These are phyloP conservation scores for Blastomyces emzantsi DNA, from an alignment of 2,329 filamentous ascomycete species.

Conservation along the genomic window DNA sequence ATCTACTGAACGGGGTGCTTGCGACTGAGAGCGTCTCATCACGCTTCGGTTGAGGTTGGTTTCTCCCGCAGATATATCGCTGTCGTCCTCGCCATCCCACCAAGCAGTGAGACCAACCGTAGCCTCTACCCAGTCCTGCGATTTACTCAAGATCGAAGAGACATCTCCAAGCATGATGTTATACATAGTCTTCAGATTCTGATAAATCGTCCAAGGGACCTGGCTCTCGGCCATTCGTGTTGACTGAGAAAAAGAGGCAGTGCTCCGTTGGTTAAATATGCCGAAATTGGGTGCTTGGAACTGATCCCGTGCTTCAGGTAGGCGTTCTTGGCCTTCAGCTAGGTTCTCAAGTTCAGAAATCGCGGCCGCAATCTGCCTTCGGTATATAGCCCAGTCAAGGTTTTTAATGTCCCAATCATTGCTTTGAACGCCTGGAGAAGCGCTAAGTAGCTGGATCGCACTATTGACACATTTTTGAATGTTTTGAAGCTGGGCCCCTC, in stretches of 20 bases:
- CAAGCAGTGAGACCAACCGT: constrained; percentile 74
- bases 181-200: constrained; percentile 72
- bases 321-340: constrained; percentile 61
- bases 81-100: constrained; percentile 76
- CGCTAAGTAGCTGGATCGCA: constrained; percentile 59
- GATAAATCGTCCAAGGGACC: constrained; percentile 84
- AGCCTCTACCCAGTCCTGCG: constrained; percentile 89
- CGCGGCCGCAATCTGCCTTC: constrained; percentile 61
- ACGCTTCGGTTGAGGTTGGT: constrained; percentile 13
- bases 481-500: constrained; percentile 65
- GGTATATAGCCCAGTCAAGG: constrained; percentile 75
- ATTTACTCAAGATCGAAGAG: constrained; percentile 63
- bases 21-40: constrained; percentile 24
- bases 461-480: constrained; percentile 62
- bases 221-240: constrained; percentile 69
- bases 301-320: constrained; percentile 33
- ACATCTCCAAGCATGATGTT: constrained; percentile 68
- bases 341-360: constrained; percentile 65
- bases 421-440: constrained; percentile 58
- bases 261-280: constrained; percentile 40
- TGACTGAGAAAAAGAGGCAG: constrained; percentile 56
- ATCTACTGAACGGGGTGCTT: constrained; percentile 37
- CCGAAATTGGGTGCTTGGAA: constrained; percentile 41
- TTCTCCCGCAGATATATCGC: constrained; percentile 29
- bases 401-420: constrained; percentile 74